Base-by-base conservation (phyloP, 345 rosid genomes). In the Angophora floribunda region DNA sequence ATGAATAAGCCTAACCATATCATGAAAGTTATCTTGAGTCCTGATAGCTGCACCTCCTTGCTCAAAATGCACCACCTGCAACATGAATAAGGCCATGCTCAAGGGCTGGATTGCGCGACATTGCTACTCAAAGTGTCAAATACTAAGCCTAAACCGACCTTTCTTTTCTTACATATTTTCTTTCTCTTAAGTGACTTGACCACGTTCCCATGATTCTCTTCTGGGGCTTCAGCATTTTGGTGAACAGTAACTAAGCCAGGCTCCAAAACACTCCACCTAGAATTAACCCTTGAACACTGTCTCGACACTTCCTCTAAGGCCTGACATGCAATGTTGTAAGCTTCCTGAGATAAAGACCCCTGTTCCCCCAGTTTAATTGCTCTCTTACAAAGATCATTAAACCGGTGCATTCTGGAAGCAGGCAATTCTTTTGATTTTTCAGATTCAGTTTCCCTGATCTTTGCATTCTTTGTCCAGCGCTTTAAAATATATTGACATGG, bases 111-210 rank as follows among this genome's bases (percentile, higher is more conserved):
- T 41, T 49, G 41, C 1, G 0, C 19, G 24, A 75, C 84, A 75
- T 26, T 75, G 49, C 52, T 17, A 28, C 49, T 85, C 41, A 45
- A 78, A 80, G 32, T 41, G 61, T 82, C 88, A 85, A 91, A 61
- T 9, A 67, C 61, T 52, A 90, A 90, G 52, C 49, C 53, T 67
- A 65, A 65, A 88, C 32, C 52, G 85, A 95, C 97, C 97, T 96
- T 95, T 89, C 94, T 92, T 89, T 90, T 95, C 91, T 93, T 93
- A 61, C 85, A 87, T 26, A 49, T 32, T 90, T 93, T 95, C 95
- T 89, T 94, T 85, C 88, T 95, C 91, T 90, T 93, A n/a, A 90
- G 89, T 55, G 91, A 86, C 86, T 88, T 92, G 32, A 88, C 86
- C 88, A 90, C 24, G 49, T 53, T 89, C 87, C 91, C 28, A n/a